Evolutionary conservation across 805 yeast genomes (phyloP), one percentile per base, ranked within the genome.

Genomic region (Grigorovia transvaalensis): DNA sequence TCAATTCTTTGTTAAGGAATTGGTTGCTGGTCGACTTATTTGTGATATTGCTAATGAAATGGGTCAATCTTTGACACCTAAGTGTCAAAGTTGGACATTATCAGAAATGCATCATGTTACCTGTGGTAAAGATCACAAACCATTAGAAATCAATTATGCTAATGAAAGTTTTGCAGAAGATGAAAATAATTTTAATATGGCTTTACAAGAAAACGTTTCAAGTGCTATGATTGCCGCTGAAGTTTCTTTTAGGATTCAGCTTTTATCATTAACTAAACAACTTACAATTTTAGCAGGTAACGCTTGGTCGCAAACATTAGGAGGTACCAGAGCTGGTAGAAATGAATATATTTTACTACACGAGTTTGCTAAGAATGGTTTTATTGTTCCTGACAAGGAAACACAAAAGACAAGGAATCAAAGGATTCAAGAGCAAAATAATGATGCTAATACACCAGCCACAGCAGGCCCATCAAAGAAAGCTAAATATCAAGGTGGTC

Each of bases 271-370:
- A 50, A 86, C 98, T 0, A 88, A 88, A 59, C 96, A 90, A 63
- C 74, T 93, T 61, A 93, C 99, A 1, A 85, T 84, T 57, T 74
- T 93, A 55, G 97, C 98, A 1, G 99, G 99, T 60, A 93, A 93
- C 66, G 91, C 96, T 0, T 93, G 99, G 99, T 79, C 95, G 1
- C 89, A 88, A 56, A 93, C 99, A 0, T 74, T 93, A 49, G 83
- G 88, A 49, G 99, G 99, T 69, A 88, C 97, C 0, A 78, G 99
- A 61, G 95, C 96, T 9, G 97, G 96, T 60, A 79, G 99, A 71
- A 91, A 91, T 69, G 98, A 93, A 67, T 93, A 73, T 65, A 87
- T 93, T 76, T 73, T 93, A 67, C 71, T 93, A 51, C 99, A 93
- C 67, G 98, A 93, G 70, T 93, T 93, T 68, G 76, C 82, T 9